Conservation (phyloP, 2,329 filamentous ascomycete species). For the Exophiala spinifera region DNA sequence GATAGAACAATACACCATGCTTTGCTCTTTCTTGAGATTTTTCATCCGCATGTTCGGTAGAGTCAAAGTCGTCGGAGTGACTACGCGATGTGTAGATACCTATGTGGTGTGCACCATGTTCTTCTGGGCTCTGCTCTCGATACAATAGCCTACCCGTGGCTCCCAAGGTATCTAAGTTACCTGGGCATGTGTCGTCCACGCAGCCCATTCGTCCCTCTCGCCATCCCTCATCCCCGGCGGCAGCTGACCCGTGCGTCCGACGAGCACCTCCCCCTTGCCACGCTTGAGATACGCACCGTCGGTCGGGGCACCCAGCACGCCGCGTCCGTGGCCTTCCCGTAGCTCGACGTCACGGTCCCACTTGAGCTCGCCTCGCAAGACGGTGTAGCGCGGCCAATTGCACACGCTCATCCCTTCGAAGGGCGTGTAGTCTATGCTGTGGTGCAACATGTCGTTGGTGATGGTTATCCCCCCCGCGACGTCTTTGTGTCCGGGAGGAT, state of each 20-base stretch:
- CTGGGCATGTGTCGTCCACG: background rate
- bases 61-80: no score
- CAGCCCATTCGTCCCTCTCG: conserved; percentile 18
- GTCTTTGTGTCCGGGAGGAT: conserved; percentile 30
- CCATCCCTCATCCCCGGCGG: conserved; percentile 19
- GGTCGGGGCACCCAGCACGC: conserved; percentile 32
- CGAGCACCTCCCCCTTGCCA: conserved; percentile 31
- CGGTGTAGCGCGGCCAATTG: conserved; percentile 38
- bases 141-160: no score
- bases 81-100: no score
- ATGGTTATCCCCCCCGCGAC: conserved; percentile 3
- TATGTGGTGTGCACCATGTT: no score
- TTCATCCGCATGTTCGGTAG: no score
- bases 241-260: conserved; percentile 16
- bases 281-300: conserved; percentile 39
- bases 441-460: conserved; percentile 37
- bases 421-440: conserved; percentile 38
- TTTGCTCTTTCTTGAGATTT: no score
- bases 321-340: conserved; percentile 28
- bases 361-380: conserved; percentile 35
- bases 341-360: conserved; percentile 33
- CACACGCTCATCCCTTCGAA: conserved; percentile 35
- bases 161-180: no score
- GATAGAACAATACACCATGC: no score
- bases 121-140: no score